A percentile compares a stretch with the other conserved stretches of the same genome.
Evolutionary conservation across 1,139 yeast genomes (phyloP).

Genomic region (Candida glucosophila): DNA sequence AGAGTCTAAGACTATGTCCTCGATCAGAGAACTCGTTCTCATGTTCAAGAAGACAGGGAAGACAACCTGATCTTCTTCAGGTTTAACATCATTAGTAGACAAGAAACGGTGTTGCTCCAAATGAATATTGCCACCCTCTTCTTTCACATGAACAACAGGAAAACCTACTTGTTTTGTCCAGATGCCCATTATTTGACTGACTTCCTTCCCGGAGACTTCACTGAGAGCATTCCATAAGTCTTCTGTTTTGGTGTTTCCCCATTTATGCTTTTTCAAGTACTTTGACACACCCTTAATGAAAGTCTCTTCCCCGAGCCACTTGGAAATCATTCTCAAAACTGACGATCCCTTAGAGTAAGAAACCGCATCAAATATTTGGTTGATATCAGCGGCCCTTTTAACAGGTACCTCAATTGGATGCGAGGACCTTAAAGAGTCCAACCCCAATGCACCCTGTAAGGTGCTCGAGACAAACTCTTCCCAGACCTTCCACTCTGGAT

Average conservation of each 20-base stretch:
- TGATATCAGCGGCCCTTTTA: slow-evolving; percentile 44
- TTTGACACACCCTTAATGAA: slow-evolving; percentile 69
- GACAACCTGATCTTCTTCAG: slow-evolving; percentile 49
- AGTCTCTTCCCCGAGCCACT: slow-evolving; percentile 61
- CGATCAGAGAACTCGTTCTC: slow-evolving; percentile 57
- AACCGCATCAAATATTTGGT: slow-evolving; percentile 54
- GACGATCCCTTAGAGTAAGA: slow-evolving; percentile 83
- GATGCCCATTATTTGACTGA: slow-evolving; percentile 63
- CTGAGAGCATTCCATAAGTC: slow-evolving; percentile 79
- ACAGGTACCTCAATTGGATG: slow-evolving; percentile 56
- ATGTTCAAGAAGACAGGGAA: slow-evolving; percentile 83
- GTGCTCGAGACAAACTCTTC: slow-evolving; percentile 43
- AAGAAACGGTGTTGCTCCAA: slow-evolving; percentile 72
- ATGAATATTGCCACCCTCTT: slow-evolving; percentile 31
- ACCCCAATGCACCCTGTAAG: slow-evolving; percentile 42
- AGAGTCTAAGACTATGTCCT: slow-evolving; percentile 46
- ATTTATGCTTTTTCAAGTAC: slow-evolving; percentile 67
- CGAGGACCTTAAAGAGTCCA: slow-evolving; percentile 46
- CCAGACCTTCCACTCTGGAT: slow-evolving; percentile 54
- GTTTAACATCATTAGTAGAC: slow-evolving; percentile 73
- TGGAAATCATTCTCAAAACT: slow-evolving; percentile 63
- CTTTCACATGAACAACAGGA: slow-evolving; percentile 63
- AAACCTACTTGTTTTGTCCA: slow-evolving; percentile 85
- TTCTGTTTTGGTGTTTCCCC: slow-evolving; percentile 70
- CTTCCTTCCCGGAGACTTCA: slow-evolving; percentile 72